These are phyloP conservation scores for Termitomyces sp. DNA, from an alignment of 768 basidiomycete species.

Conservation along the genomic window DNA sequence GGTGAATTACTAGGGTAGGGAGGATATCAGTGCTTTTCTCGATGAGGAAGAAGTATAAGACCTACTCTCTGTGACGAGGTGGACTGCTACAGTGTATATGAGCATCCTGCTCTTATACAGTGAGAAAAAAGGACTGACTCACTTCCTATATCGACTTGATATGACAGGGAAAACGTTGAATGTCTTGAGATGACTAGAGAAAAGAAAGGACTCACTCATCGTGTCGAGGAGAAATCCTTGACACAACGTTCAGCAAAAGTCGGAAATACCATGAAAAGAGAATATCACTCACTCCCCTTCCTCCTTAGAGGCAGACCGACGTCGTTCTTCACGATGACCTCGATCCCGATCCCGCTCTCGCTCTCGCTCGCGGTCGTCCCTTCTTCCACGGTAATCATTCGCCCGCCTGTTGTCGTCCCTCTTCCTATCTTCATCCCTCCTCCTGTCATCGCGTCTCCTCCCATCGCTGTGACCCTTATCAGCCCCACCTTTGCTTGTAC, in stretches of 20 bases:
- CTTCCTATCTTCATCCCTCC: conserved; percentile 31
- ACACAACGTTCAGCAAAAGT: neutral
- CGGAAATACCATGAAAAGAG: neutral
- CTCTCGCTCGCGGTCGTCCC: conserved; percentile 23
- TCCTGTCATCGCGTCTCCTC: conserved; percentile 25
- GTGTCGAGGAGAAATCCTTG: conserved; percentile 5
- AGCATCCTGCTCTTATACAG: neutral
- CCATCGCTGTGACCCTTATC: conserved; percentile 30
- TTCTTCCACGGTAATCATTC: conserved; percentile 32
- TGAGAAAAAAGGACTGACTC: neutral
- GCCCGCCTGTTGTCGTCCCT: conserved; percentile 32
- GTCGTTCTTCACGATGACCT: conserved; percentile 21
- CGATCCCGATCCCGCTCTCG: conserved; percentile 21
- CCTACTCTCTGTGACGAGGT: conserved; percentile 1
- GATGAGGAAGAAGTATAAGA: neutral
- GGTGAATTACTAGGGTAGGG: conserved; percentile 62
- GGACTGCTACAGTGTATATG: neutral
- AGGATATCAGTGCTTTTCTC: neutral
- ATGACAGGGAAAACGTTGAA: neutral
- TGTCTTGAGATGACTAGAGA: conserved; percentile 3
- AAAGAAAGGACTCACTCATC: neutral
- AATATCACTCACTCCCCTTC: conserved; percentile 89
- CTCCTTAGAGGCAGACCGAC: conserved; percentile 43
- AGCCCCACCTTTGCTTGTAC: conserved; percentile 29
- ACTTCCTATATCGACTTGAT: conserved; percentile 3